Conservation (phyloP, 78 protist species). For the Isochrysis galbana region DNA sequence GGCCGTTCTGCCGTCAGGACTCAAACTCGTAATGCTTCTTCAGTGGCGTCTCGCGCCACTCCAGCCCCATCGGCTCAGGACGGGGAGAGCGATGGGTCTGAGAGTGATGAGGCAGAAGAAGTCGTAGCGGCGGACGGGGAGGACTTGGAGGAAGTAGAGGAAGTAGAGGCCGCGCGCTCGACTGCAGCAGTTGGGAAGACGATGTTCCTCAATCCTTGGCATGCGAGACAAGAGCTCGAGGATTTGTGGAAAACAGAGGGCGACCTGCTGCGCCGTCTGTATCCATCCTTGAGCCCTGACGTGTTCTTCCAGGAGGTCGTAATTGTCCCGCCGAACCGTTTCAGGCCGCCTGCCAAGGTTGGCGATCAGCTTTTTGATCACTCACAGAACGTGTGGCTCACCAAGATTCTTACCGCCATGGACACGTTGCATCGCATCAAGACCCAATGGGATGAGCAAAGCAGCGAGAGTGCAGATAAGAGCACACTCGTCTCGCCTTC, state of each 20-base stretch:
- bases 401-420: neutral
- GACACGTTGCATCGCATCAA: neutral
- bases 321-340: slow-evolving; percentile 71
- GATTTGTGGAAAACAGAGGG: neutral
- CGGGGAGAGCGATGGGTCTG: neutral
- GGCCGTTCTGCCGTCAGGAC: too few relatives aligned
- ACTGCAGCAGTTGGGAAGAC: neutral
- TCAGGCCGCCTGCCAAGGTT: slow-evolving; percentile 61
- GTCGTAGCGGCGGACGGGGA: neutral
- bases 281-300: neutral
- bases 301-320: slow-evolving; percentile 57
- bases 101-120: neutral
- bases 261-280: neutral
- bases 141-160: neutral
- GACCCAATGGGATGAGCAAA: neutral
- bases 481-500: too few relatives aligned
- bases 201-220: neutral
- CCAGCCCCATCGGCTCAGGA: too few relatives aligned
- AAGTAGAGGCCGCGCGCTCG: neutral
- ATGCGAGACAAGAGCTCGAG: neutral
- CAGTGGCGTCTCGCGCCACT: too few relatives aligned
- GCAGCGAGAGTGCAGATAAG: neutral
- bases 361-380: slow-evolving; percentile 50
- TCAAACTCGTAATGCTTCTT: too few relatives aligned
- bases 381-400: slow-evolving; percentile 50